Evolutionary conservation across 805 yeast genomes (phyloP), one percentile per base, ranked within the genome.

Genomic region (Jamesozyma gamospora): DNA sequence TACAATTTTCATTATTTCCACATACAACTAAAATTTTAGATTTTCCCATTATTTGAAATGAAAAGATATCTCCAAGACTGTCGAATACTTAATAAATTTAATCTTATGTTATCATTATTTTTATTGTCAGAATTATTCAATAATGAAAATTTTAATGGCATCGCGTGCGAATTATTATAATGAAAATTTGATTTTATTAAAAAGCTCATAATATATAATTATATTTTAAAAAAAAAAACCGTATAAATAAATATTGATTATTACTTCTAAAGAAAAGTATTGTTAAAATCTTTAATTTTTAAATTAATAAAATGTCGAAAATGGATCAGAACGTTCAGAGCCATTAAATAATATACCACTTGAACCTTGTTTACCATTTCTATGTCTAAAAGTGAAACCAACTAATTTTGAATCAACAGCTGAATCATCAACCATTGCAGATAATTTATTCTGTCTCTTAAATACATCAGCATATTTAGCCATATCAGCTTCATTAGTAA

Each of bases 381-480:
- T 82, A 60, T 94, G 98, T 62, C 85, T 83, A 66, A 86, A 92
- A 1, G 99, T 92, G 63, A 92, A 92, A 0, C 99, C 99, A 43
- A 90, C 85, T 58, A 92, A 83, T 52, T 81, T 80, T 40, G 83
- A 79, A 44, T 73, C 72, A 26, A 74, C 77, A 17, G 77, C 68
- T 27, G 73, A 67, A 41, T 72, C 69, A 32, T 71, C 71, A 25
- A 74, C 71, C 56, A 74, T 66, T 37, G 81, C 88, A 27, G 92
- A 82, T 55, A 88, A 63, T 46, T 71, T 77, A 58, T 88, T 96
- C 53, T 86, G 86, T 64, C 95, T 82, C 47, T 90, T 94, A 69
- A 92, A 79, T 12, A 92, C 98, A 54, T 92, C 98, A 53, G 92
- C 90, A 66, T 92, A 92, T 61, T 92, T 88, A 45, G 90, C 92